A percentile compares a stretch with the other conserved stretches of the same genome.
Conservation (phyloP, 1,139 yeast genomes). For the Suhomyces guaymorum region DNA sequence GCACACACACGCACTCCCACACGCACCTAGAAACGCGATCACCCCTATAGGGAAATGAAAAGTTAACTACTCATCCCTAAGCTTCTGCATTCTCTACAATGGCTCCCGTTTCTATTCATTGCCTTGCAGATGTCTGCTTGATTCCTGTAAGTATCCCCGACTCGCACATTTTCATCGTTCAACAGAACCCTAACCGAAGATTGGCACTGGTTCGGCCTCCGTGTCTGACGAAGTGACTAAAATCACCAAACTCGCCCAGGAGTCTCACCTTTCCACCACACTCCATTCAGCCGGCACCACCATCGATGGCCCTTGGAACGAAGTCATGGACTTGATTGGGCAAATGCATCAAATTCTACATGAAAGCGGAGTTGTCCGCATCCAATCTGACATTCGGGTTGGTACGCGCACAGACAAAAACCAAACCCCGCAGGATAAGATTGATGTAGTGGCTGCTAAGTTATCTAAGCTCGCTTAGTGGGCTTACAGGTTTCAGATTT, state of each 20-base stretch:
- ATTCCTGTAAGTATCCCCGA: slow-evolving; percentile 59
- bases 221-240: slow-evolving; percentile 78
- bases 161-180: background rate
- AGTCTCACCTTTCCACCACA: slow-evolving; percentile 62
- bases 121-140: slow-evolving; percentile 80
- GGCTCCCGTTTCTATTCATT: slow-evolving; percentile 51
- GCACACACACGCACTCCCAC: no score
- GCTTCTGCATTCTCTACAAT: slow-evolving; percentile 1
- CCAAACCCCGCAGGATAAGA: slow-evolving; percentile 67
- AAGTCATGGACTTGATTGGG: slow-evolving; percentile 80
- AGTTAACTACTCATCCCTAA: no score
- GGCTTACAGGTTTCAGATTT: no score
- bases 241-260: slow-evolving; percentile 62
- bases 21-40: no score
- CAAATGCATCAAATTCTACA: slow-evolving; percentile 73
- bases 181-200: slow-evolving; percentile 45
- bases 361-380: slow-evolving; percentile 64
- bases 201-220: slow-evolving; percentile 76
- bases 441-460: slow-evolving; percentile 59
- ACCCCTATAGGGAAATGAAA: no score
- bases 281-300: slow-evolving; percentile 92
- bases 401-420: slow-evolving; percentile 76
- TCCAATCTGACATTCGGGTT: slow-evolving; percentile 82
- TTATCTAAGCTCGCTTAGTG: slow-evolving; percentile 21
- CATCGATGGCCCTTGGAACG: slow-evolving; percentile 90